Conservation (phyloP, 768 basidiomycete genomes). For the Tulasnella calospora region DNA sequence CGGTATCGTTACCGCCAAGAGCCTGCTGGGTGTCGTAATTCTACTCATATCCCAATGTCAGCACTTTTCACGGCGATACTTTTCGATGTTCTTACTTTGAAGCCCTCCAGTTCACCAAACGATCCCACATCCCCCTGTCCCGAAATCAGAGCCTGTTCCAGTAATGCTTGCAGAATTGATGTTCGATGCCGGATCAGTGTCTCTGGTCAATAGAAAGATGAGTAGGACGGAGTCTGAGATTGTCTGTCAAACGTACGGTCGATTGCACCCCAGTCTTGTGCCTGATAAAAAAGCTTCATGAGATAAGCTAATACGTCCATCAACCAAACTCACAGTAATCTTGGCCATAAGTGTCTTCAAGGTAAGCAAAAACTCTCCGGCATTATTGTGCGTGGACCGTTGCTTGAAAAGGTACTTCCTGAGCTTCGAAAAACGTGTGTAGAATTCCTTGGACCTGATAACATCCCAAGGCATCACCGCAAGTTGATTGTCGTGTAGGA, state of each 20-base stretch:
- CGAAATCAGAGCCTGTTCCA: background rate
- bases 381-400: background rate
- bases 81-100: background rate
- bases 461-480: slow-evolving; percentile 16
- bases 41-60: background rate
- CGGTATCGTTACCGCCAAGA: background rate
- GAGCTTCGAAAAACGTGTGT: slow-evolving; percentile 2
- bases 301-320: background rate
- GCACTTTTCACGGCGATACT: background rate
- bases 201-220: background rate
- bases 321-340: background rate
- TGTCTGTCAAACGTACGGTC: slow-evolving; percentile 5
- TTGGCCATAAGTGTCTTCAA: slow-evolving; percentile 26
- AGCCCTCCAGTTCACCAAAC: background rate
- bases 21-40: background rate
- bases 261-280: slow-evolving; percentile 21
- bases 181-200: background rate
- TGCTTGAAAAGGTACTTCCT: slow-evolving; percentile 17
- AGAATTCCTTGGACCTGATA: slow-evolving; percentile 19
- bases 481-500: slow-evolving; percentile 5
- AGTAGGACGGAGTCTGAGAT: too few relatives aligned
- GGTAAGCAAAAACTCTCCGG: slow-evolving; percentile 16
- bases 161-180: background rate
- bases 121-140: background rate
- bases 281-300: background rate